phyloP scores from a whole-genome alignment of 2,329 filamentous ascomycete species.

The Exophiala phaeomuriformis region DNA sequence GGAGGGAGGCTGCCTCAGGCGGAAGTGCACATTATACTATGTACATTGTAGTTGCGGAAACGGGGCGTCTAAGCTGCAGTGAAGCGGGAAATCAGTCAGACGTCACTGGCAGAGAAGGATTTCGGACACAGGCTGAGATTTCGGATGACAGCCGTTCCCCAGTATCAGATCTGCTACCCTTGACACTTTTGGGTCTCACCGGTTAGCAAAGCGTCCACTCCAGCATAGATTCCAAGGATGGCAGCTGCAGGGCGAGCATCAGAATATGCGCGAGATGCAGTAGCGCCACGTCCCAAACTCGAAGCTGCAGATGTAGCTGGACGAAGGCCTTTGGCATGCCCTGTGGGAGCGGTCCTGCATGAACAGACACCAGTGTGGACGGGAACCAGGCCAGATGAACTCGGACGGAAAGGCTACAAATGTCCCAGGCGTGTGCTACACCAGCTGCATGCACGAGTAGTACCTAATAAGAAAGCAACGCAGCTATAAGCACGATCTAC shows the following conservation, averaged over 20 bases:
- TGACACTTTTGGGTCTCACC: conserved; percentile 19
- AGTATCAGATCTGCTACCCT: background rate
- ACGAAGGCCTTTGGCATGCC: background rate
- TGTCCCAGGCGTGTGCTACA: background rate
- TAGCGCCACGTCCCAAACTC: conserved; percentile 15
- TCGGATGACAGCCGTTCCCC: background rate
- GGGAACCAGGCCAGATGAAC: conserved; percentile 13
- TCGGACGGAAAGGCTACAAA: conserved; percentile 2
- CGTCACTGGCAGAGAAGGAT: background rate
- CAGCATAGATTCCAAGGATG: conserved; percentile 3
- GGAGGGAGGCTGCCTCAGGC: too few species aligned
- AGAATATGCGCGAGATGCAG: conserved; percentile 14
- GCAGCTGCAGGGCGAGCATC: conserved; percentile 11
- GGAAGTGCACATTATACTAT: too few species aligned
- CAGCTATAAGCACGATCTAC: too few species aligned
- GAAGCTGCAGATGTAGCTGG: conserved; percentile 10
- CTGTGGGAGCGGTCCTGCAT: conserved; percentile 15
- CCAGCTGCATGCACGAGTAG: background rate
- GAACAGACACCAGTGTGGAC: conserved; percentile 9
- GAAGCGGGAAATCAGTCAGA: background rate
- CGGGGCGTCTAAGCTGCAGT: too few species aligned
- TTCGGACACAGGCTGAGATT: background rate
- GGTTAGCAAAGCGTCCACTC: conserved; percentile 11
- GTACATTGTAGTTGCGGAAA: too few species aligned
- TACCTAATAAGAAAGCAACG: too few species aligned